Evolutionary conservation across 306 rosid genomes (phyloP), one percentile per base, ranked within the genome.

Genomic region (Arachis stenosperma): DNA sequence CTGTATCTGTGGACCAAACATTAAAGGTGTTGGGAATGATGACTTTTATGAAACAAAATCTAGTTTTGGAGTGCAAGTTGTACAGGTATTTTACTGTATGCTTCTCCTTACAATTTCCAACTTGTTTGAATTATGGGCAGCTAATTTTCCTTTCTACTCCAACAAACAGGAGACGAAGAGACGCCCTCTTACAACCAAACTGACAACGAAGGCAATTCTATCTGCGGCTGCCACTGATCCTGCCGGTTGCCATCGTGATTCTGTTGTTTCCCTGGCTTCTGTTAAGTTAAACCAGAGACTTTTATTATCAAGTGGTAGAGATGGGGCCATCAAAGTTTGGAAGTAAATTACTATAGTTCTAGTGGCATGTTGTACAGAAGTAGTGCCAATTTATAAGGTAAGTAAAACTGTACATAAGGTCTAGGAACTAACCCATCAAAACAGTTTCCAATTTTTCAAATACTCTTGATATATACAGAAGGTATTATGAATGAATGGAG

Each of bases 311-410:
- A 85, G 96, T 78, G 76, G 99, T 69, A 88, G 99, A 87, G 99
- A 94, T 75, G 99, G 97, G 65, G 91, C 95, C 51, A 80, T 94
- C 83, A 94, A 94, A 86, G 97, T 94, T 75, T 94, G 97, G 99
- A 94, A 87, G 89, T 92, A 80, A 86, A 76, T 44, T 75, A 66
- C 75, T 76, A 22, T 1, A 51, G 70, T 69, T 67, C 52, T 59
- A 54, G 57, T 10, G 29, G 61, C 70, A 39, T 74, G 36, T 55
- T 88, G 94, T 89, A 87, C 78, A 86, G 85, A 82, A 63, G 75
- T 74, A 81, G 87, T 59, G 30, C 14, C 78, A 58, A 14, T 66
- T 67, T 40, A 17, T 69, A 71, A 4, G 37, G 80, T 83, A 76
- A 73, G 81, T 79, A 77, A 60, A 80, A 70, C 62, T 82, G 89